Base-by-base conservation (phyloP, 306 rosid species). In the Amphicarpaea edgeworthii region DNA sequence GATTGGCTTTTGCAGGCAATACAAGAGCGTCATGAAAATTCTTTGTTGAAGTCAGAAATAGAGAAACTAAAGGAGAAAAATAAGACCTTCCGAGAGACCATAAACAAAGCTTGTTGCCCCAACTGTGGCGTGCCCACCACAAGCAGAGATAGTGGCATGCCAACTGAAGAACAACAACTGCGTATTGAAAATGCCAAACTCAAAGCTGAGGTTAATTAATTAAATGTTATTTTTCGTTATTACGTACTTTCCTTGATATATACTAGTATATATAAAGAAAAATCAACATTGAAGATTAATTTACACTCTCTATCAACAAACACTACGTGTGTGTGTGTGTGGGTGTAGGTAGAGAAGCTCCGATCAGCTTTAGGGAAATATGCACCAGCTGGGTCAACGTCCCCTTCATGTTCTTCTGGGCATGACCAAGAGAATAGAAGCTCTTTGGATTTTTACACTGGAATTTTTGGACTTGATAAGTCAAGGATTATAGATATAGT, bases 1-100 rank as follows among this genome's bases (percentile, higher is more conserved):
- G 24, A 28, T 51, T 61, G 42, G 1, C 6, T 57, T 63, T 51
- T 57, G 68, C 73, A 95, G 98, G 98, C 99, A 23, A 92, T 96
- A 80, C 99, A 96, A 89, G 98, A 96, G 82, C 88, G 99, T 9
- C 99, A 96, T 38, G 99, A 96, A 66, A 96, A 96, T 62, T 85
- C 97, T 0, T 76, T 96, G 81, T 73, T 96, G 76, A 96, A 96
- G 80, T 68, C 90, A 20, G 99, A 96, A 81, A 90, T 96, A 68
- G 99, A 96, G 66, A 90, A 88, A 76, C 88, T 96, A 10, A 72
- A 89, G 41, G 99, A 96, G 1, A 96, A 92, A 76, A 96, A 85
- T 17, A 96, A 90, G 75, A 85, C 53, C 21, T 83, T 92, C 80
- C 61, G 99, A 81, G 91, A 89, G 75, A 80, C 79, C 47, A 85